Evolutionary conservation across 768 basidiomycete genomes (phyloP), one percentile per base, ranked within the genome.

Genomic region (Calocera viscosa): DNA sequence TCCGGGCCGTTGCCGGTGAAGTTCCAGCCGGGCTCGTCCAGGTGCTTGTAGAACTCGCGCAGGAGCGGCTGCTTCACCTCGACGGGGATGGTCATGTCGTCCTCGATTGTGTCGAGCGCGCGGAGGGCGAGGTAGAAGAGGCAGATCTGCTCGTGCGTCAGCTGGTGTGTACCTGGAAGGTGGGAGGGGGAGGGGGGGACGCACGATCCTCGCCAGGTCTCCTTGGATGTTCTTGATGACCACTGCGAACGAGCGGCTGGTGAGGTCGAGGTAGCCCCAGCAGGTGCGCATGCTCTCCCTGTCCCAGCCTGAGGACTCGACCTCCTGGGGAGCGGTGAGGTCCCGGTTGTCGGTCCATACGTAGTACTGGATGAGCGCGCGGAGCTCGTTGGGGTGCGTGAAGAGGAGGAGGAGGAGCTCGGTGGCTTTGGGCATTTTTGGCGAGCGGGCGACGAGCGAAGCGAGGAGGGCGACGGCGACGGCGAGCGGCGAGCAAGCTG

Each of bases 191-290:
- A 2, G 64, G 64, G 33, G 8, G 41, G 22, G 16, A 85, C 92
- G 77, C 74, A 96, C 94, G 43, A 88, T 89, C 69, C 95, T 80
- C 2, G 94, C 94, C 69, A 99, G 78, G 74, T 98, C 95, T 0
- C 94, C 95, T 33, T 99, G 94, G 2, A 98, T 79, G 76, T 96
- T 91, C 77, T 95, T 97, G 73, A 97, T 92, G 69, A 99, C 95
- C 0, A 89, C 86, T 0, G 92, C 82, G 71, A 96, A 99, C 77
- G 88, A 91, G 71, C 95, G 78, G 71, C 91, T 92, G 2, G 94
- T 94, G 77, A 80, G 66, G 80, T 98, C 94, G 65, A 98, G 79
- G 72, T 93, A 87, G 7, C 83, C 79, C 94, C 94, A 97, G 73
- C 94, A 97, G 47, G 84, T 81, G 66, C 86, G 83, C 95, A 99